Percentiles rank a stretch among this genome's conserved stretches.
Conservation (phyloP, 2,329 filamentous ascomycete genomes). For the Grosmannia serpens region DNA sequence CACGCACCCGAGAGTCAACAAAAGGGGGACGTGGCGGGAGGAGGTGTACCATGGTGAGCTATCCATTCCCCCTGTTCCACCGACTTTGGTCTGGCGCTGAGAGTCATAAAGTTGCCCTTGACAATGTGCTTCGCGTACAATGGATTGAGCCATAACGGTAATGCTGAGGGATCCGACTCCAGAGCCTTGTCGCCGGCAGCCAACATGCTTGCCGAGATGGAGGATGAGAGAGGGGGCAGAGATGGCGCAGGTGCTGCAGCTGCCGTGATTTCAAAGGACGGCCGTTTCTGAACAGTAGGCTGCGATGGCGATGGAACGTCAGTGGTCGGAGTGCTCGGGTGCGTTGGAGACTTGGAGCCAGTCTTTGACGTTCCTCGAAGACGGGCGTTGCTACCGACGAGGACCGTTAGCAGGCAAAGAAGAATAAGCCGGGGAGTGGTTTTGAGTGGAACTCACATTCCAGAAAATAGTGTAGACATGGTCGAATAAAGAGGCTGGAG, state of each 20-base stretch:
- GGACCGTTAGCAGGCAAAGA: not conserved
- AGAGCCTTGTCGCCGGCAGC: constrained; percentile 32
- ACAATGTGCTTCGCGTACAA: constrained; percentile 76
- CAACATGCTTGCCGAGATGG: constrained; percentile 10
- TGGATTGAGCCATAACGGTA: constrained; percentile 65
- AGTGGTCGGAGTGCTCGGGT: not conserved
- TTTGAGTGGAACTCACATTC: constrained; percentile 12
- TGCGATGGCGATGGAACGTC: not conserved
- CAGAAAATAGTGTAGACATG: constrained; percentile 21
- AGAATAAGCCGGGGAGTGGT: not conserved
- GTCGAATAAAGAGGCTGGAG: not conserved
- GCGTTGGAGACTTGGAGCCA: not conserved
- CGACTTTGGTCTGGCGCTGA: constrained; percentile 85
- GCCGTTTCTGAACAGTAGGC: not conserved
- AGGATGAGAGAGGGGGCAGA: constrained; percentile 5
- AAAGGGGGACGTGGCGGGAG: not conserved
- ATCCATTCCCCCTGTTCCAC: constrained; percentile 94
- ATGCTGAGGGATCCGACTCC: constrained; percentile 52
- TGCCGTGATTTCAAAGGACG: constrained; percentile 3
- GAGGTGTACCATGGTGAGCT: constrained; percentile 70
- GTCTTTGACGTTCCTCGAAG: not conserved
- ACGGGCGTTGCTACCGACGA: constrained; percentile 6
- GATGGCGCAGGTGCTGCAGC: constrained; percentile 8
- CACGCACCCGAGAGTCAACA: not conserved
- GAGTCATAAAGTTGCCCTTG: constrained; percentile 93